A percentile compares a stretch with the other conserved stretches of the same genome.
These are phyloP conservation scores for Auricularia auricula-judae DNA, from an alignment of 768 basidiomycete genomes.

Conservation along the genomic window DNA sequence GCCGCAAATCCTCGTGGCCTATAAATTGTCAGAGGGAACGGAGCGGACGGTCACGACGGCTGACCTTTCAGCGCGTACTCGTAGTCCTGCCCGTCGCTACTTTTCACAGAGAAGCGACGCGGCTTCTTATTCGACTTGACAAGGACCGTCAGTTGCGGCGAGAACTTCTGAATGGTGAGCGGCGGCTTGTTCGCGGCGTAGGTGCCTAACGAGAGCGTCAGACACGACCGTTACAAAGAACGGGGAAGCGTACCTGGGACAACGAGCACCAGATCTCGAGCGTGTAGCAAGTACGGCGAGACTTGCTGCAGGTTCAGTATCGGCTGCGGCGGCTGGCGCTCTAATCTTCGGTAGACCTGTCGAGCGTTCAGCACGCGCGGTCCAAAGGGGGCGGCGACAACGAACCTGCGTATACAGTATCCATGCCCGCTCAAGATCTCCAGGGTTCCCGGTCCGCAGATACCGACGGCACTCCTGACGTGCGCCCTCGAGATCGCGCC, in stretches of 20 bases:
- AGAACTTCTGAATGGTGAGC: slow-evolving; percentile 30
- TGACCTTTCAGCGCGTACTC: slow-evolving; percentile 34
- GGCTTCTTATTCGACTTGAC: slow-evolving; percentile 39
- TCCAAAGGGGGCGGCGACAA: background rate
- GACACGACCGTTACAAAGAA: background rate
- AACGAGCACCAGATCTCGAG: slow-evolving; percentile 35
- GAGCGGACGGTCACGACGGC: background rate
- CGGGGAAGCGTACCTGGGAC: slow-evolving; percentile 10
- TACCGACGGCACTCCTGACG: slow-evolving; percentile 31
- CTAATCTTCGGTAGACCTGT: slow-evolving; percentile 33
- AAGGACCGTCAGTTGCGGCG: slow-evolving; percentile 28
- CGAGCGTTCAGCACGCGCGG: background rate
- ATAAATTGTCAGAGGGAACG: background rate
- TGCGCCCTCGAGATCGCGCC: slow-evolving; percentile 31
- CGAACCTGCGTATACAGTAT: background rate
- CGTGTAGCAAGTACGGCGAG: slow-evolving; percentile 34
- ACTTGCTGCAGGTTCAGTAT: slow-evolving; percentile 37
- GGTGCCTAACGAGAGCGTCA: slow-evolving; percentile 17
- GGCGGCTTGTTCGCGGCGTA: slow-evolving; percentile 31
- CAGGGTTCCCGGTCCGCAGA: slow-evolving; percentile 27
- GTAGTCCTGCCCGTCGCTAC: slow-evolving; percentile 34
- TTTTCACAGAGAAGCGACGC: slow-evolving; percentile 28
- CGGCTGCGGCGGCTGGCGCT: slow-evolving; percentile 30
- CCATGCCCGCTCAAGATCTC: slow-evolving; percentile 24
- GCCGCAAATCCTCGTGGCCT: slow-evolving; percentile 41